Evolutionary conservation across 257 asterid genomes (phyloP).

Genomic region (Dorcoceras hygrometricum): DNA sequence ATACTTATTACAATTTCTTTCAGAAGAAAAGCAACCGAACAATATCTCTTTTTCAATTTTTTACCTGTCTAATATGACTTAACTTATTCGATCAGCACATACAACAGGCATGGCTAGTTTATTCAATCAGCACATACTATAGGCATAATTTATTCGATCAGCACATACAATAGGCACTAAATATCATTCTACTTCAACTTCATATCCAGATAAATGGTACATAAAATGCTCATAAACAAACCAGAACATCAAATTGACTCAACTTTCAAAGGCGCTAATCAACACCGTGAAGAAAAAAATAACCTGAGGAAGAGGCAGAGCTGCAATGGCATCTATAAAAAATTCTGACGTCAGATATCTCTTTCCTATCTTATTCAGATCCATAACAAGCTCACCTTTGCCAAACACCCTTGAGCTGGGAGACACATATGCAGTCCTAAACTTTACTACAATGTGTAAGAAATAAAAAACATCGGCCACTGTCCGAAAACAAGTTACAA

Average conservation of each 20-base stretch:
- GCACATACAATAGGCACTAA: not conserved
- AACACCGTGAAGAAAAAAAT: not conserved
- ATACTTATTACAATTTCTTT: too few species aligned
- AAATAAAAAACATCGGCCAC: constrained; percentile 72
- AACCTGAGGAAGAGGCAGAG: constrained; percentile 95
- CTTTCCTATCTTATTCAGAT: constrained; percentile 49
- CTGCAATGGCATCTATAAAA: constrained; percentile 67
- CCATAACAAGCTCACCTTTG: constrained; percentile 88
- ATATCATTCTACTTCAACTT: not conserved
- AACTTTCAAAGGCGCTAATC: not conserved
- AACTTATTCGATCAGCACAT: not conserved
- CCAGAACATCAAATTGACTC: not conserved
- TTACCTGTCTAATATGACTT: too few species aligned
- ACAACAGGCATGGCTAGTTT: not conserved
- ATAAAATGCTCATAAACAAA: not conserved
- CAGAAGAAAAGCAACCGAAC: too few species aligned
- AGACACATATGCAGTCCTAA: constrained; percentile 77
- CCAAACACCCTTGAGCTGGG: constrained; percentile 89
- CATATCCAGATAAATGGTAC: not conserved
- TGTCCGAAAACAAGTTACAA: constrained; percentile 67
- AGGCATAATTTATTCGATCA: not conserved
- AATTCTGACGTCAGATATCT: constrained; percentile 74
- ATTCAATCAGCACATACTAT: not conserved
- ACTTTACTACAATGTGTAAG: constrained; percentile 60
- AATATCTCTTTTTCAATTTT: too few species aligned